A percentile compares a stretch with the other conserved stretches of the same genome.
These are phyloP conservation scores for Epichloe elymi DNA, from an alignment of 2,329 filamentous ascomycete species.

Conservation along the genomic window DNA sequence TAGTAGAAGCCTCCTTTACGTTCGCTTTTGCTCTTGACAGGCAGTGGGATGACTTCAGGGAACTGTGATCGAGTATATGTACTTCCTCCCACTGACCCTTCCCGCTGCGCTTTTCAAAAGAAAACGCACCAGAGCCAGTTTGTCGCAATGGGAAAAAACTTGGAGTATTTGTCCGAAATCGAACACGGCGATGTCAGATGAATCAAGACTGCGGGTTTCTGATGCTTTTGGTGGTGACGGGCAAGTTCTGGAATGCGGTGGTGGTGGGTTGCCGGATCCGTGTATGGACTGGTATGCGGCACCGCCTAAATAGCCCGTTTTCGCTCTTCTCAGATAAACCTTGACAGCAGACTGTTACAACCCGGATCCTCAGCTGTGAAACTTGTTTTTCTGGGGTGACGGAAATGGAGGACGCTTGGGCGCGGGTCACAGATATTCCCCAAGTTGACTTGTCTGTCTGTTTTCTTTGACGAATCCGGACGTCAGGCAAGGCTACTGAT, in stretches of 20 bases:
- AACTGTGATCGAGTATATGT: constrained; percentile 3
- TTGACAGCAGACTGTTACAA: not conserved
- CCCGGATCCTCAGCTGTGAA: not conserved
- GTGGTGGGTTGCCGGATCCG: constrained; percentile 5
- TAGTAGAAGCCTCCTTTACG: not conserved
- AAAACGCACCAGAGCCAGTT: not conserved
- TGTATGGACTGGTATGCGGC: constrained; percentile 5
- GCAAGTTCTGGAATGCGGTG: constrained; percentile 1
- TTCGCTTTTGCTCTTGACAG: not conserved
- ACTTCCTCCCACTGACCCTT: not conserved
- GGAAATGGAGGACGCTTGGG: not conserved
- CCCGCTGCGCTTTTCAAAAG: not conserved
- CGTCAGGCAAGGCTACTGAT: not conserved
- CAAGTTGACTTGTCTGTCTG: not conserved
- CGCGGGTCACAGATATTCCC: not conserved
- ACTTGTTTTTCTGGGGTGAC: not conserved
- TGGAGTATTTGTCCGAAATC: not conserved
- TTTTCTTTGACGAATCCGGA: not conserved
- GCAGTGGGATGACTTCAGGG: not conserved
- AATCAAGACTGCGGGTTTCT: not conserved
- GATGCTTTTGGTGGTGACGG: constrained; percentile 3
- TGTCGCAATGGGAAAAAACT: not conserved
- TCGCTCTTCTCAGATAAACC: constrained; percentile 1
- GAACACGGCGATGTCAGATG: constrained; percentile 2
- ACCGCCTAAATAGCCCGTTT: constrained; percentile 3